A percentile compares a stretch with the other conserved stretches of the same genome.
Conservation (phyloP, 805 yeast genomes). For the Ogataea degrootiae region DNA sequence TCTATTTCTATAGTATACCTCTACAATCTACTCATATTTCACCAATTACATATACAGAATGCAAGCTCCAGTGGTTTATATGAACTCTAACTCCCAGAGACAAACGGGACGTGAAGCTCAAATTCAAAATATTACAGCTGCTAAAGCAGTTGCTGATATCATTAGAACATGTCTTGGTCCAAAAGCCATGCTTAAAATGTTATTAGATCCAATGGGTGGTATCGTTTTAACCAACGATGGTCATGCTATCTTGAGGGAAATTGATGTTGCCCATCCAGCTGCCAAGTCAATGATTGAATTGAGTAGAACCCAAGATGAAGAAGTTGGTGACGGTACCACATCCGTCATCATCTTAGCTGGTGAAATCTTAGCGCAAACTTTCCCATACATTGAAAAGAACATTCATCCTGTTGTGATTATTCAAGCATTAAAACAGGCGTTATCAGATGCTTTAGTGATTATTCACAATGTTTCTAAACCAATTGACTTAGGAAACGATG, state of each 20-base stretch:
- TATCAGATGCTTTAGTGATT: slow-evolving; percentile 83
- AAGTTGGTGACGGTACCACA: slow-evolving; percentile 90
- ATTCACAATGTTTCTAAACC: slow-evolving; percentile 80
- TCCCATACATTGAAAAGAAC: slow-evolving; percentile 89
- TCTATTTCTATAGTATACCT: no score
- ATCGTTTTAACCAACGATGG: slow-evolving; percentile 97
- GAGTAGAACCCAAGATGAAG: slow-evolving; percentile 96
- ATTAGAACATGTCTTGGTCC: slow-evolving; percentile 98
- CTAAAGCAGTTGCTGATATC: slow-evolving; percentile 98
- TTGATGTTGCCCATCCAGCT: slow-evolving; percentile 97
- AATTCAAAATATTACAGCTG: slow-evolving; percentile 94
- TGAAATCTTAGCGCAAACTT: slow-evolving; percentile 91
- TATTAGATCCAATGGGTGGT: slow-evolving; percentile 95
- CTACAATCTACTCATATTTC: not conserved
- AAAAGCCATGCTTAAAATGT: slow-evolving; percentile 97
- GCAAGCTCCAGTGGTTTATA: slow-evolving; percentile 83
- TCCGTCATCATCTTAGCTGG: slow-evolving; percentile 96
- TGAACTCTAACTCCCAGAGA: slow-evolving; percentile 87
- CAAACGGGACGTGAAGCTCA: slow-evolving; percentile 98
- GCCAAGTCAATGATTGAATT: slow-evolving; percentile 98
- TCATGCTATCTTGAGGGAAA: slow-evolving; percentile 95
- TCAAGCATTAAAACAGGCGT: slow-evolving; percentile 87
- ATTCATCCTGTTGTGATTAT: slow-evolving; percentile 96
- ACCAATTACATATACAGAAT: slow-evolving; percentile 26
- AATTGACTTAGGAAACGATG: slow-evolving; percentile 78